Evolutionary conservation across 805 yeast genomes (phyloP), one percentile per base, ranked within the genome.

Genomic region (Candida vartiovaarae): DNA sequence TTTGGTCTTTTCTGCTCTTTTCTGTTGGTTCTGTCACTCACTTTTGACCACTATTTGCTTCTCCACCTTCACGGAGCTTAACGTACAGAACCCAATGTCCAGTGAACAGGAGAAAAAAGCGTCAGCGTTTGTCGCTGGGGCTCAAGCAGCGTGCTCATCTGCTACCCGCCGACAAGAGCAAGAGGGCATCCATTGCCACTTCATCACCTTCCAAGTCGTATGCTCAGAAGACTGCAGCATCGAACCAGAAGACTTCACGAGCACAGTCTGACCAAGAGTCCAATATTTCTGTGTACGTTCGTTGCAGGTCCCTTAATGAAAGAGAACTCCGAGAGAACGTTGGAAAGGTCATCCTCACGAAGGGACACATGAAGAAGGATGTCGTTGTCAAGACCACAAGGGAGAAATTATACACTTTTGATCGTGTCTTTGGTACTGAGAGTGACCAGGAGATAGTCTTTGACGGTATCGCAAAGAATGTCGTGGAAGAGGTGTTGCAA

Each of bases 341-440:
- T 38, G 74, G 74, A 11, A 82, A 76, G 4, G 80, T 76, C 2
- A 74, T 76, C 1, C 73, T 77, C 4, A 72, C 77, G 2, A 48
- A 63, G 48, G 74, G 78, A 1, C 65, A 63, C 8, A 55, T 70
- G 43, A 73, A 73, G 3, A 66, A 64, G 39, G 78, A 74, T 43
- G 70, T 76, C 23, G 59, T 71, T 1, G 56, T 76, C 15, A 69
- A 71, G 36, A 65, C 75, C 2, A 54, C 54, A 1, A 54, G 58
- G 33, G 53, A 57, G 39, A 80, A 77, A 57, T 76, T 84, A 0
- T 87, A 80, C 59, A 67, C 75, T 6, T 81, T 86, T 47, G 95
- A 87, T 61, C 76, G 78, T 39, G 90, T 84, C 0, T 86, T 82
- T 62, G 95, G 95, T 3, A 78, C 90, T 2, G 86, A 80, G 47